Base-by-base conservation (phyloP, 1,139 yeast species). In the Pichia sp. region DNA sequence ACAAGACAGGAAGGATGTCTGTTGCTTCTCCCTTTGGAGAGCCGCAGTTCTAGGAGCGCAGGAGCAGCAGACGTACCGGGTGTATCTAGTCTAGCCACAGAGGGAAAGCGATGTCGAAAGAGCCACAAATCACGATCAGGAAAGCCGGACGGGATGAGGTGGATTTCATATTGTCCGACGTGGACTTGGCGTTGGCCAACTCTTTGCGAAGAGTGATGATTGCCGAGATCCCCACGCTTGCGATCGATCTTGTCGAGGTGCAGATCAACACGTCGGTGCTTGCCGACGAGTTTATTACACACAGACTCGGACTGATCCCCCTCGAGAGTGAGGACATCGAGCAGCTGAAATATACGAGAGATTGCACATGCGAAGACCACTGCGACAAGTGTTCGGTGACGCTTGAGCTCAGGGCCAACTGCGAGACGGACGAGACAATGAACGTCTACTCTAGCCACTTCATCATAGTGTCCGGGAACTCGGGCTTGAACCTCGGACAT, bases 311-410 rank as follows among this genome's bases (percentile, higher is more conserved):
- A 46, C 77, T 93, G 53, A 83, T 95, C 56, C 99, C 99, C 1
- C 75, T 93, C 53, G 86, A 86, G 60, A 85, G 96, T 64, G 83
- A 85, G 51, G 93, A 90, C 55, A 90, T 92, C 50, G 97, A 91
- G 56, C 76, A 81, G 58, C 71, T 89, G 61, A 79, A 86, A 46
- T 91, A 90, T 72, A 86, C 96, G 43, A 80, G 97, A 66, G 99
- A 93, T 70, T 93, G 99, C 72, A 91, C 96, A 45, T 93, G 99
- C 75, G 99, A 93, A 70, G 96, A 92, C 69, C 93, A 93, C 73
- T 93, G 99, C 73, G 91, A 90, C 57, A 86, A 87, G 71, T 93
- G 99, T 73, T 85, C 96, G 2, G 98, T 93, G 33, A 89, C 86
- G 62, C 79, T 93, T 58, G 85, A 87, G 59, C 75, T 93, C 60